A percentile compares a stretch with the other conserved stretches of the same genome.
These are phyloP conservation scores for Chlorella variabilis DNA, from an alignment of 163 green algal genomes.

Conservation along the genomic window DNA sequence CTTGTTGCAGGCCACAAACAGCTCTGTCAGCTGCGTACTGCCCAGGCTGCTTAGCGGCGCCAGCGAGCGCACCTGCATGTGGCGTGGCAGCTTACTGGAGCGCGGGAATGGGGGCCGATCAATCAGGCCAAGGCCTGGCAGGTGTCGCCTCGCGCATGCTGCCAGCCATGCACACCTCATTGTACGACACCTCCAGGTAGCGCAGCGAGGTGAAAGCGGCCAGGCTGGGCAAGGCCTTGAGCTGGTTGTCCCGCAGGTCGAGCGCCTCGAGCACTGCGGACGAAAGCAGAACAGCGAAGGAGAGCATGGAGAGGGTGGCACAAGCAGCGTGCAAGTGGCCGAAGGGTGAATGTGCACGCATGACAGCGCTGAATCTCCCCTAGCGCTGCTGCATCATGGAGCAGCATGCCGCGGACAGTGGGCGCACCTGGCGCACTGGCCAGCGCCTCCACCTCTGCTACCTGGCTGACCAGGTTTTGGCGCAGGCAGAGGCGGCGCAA, in stretches of 20 bases:
- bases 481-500: slow-evolving; percentile 77
- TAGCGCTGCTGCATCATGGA: too few species aligned
- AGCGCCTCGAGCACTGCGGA: slow-evolving; percentile 70
- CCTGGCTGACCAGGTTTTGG: slow-evolving; percentile 85
- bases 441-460: slow-evolving; percentile 28
- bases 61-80: slow-evolving; percentile 58
- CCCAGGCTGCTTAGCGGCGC: slow-evolving; percentile 53
- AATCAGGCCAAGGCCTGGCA: too few species aligned
- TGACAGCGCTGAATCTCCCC: too few species aligned
- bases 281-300: not conserved
- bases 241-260: slow-evolving; percentile 89
- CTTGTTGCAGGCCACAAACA: slow-evolving; percentile 91
- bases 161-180: slow-evolving; percentile 74
- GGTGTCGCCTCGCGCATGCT: too few species aligned
- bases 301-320: too few species aligned
- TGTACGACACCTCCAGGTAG: slow-evolving; percentile 89
- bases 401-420: too few species aligned
- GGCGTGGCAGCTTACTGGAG: too few species aligned
- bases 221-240: slow-evolving; percentile 70
- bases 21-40: slow-evolving; percentile 60
- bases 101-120: not conserved
- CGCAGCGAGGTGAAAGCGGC: slow-evolving; percentile 56
- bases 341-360: too few species aligned
- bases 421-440: slow-evolving; percentile 29
- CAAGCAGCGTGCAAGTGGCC: too few species aligned